Base-by-base conservation (phyloP, 2,329 filamentous ascomycete species). In the Scleromitrula shiraiana region DNA sequence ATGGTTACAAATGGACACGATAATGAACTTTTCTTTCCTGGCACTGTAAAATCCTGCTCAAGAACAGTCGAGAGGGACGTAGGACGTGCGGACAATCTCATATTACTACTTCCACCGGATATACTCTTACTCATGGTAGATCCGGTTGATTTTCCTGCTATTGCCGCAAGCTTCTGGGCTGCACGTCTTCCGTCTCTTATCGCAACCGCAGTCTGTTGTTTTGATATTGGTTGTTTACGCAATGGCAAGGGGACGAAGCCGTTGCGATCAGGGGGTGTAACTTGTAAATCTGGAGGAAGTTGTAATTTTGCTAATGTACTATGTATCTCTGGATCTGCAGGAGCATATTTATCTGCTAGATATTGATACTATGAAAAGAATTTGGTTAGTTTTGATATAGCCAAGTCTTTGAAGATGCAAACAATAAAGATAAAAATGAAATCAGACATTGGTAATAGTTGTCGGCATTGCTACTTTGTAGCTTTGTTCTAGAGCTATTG, bases 21-120 rank as follows among this genome's bases (percentile, higher is more conserved):
- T 43, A 96, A 70, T 54, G 77, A 78, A 58, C 89, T 87, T 59
- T 85, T 87, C 61, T 81, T 88, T 52, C 90, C 90, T 63, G 83
- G 74, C 27, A 90, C 85, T 15, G 90, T 96, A 60, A 95, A 96
- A 67, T 96, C 90, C 68, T 85, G 85, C 69, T 95, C 90, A 62
- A 95, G 70, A 30, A 79, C 74, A 41, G 77, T 81, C 45, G 80
- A 81, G 64, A 78, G 72, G 52, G 80, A 77, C 15, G 80, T 80
- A 62, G 64, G 64, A 41, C 68, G 62, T 43, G 66, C 59, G 51
- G 69, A 70, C 27, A 62, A 64, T 57, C 65, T 68, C 59, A 64
- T 60, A 58, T 64, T 61, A 60, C 59, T 62, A 49, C 59, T 61
- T 64, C 56, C 50, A 55, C 62, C 61, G 61, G 67, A 64, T 66